These are phyloP conservation scores for Ilyonectria sp. DNA, from an alignment of 2,329 filamentous ascomycete genomes.

Conservation along the genomic window DNA sequence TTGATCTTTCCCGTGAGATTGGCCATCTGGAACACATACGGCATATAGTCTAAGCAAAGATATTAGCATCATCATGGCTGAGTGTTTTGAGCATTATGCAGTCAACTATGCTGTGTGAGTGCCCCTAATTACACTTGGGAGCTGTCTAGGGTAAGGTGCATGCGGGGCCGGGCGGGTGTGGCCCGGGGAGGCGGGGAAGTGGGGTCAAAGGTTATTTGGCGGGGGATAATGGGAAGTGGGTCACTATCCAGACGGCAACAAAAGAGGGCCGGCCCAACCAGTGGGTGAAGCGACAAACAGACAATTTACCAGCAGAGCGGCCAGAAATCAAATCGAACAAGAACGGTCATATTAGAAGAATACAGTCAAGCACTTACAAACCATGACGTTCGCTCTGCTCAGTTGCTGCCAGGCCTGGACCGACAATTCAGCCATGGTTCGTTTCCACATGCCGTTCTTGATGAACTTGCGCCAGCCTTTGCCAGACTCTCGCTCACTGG, in stretches of 20 bases:
- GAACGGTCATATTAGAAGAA: neutral
- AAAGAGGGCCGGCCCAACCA: neutral
- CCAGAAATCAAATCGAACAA: too few relatives aligned
- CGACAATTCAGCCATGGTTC: constrained; percentile 28
- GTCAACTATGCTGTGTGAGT: neutral
- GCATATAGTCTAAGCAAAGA: constrained; percentile 61
- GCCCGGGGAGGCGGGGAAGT: neutral
- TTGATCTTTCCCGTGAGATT: constrained; percentile 57
- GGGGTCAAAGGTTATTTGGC: neutral
- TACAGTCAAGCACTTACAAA: constrained; percentile 49
- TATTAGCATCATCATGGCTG: neutral
- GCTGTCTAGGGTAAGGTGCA: neutral
- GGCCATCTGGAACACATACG: constrained; percentile 49
- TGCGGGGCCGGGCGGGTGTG: neutral
- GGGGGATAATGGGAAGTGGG: neutral
- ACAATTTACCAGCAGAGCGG: neutral
- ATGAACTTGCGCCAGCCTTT: constrained; percentile 27
- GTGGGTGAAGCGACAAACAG: neutral
- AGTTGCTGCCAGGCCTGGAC: constrained; percentile 65
- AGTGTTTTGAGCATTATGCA: neutral
- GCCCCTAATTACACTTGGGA: neutral
- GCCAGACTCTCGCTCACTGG: constrained; percentile 24
- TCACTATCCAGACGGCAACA: neutral
- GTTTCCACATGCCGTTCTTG: constrained; percentile 36
- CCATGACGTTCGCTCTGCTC: constrained; percentile 64